Evolutionary conservation across 1,139 yeast genomes (phyloP), one percentile per base, ranked within the genome.

Genomic region (Pichia sp.): DNA sequence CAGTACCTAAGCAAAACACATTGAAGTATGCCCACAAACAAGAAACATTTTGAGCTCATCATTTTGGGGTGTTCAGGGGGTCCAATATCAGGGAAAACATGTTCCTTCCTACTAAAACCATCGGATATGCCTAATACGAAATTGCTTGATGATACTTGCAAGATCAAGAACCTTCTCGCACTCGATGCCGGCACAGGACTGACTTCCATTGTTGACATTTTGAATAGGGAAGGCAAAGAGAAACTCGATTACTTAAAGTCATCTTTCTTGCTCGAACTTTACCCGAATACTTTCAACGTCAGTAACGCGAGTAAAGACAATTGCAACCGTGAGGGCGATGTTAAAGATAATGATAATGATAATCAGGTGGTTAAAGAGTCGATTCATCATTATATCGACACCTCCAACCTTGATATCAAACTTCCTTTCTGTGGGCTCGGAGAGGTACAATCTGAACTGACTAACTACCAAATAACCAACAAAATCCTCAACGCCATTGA

Each of bases 161-260:
- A 7, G 3, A 11, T 18, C 3, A 44, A 53, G 26, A 45, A 46
- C 35, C 49, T 81, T 6, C 41, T 82, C 11, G 74, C 82, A 34
- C 58, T 87, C 9, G 96, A 87, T 55, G 94, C 86, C 3, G 96
- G 96, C 0, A 66, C 81, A 6, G 87, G 94, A 1, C 50, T 82
- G 29, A 62, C 77, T 2, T 72, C 72, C 35, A 55, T 86, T 8
- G 54, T 72, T 2, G 77, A 74, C 30, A 66, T 78, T 31, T 63
- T 81, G 6, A 35, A 44, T 4, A 50, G 53, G n/a, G 14, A 22
- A 33, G 3, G 29, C 35, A 22, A 25, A 30, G n/a, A 44, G 34
- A 58, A 34, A 44, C 53, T 25, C 11, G 9, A 25, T 4, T 18
- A 25, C 17, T 17, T 28, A 2, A 25, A 20, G n/a, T 15, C 32